These are phyloP conservation scores for Lojkania enalia DNA, from an alignment of 2,329 filamentous ascomycete species.

Conservation along the genomic window DNA sequence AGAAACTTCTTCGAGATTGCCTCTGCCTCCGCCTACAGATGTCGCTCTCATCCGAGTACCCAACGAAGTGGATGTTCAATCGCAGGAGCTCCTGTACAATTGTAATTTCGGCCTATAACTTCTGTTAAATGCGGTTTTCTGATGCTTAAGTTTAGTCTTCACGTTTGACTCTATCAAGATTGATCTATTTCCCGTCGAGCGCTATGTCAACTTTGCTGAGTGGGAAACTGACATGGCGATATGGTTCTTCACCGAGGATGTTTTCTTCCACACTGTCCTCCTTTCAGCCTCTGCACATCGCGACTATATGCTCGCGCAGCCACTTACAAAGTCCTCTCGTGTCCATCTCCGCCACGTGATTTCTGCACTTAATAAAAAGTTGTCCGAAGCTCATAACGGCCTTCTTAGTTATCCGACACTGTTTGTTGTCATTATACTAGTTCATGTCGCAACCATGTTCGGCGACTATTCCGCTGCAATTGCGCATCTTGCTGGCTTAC, in stretches of 20 bases:
- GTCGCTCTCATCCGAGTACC: too few species aligned
- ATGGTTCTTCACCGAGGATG: not conserved
- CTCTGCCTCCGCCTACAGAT: not conserved
- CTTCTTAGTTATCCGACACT: constrained; percentile 11
- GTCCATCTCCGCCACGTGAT: constrained; percentile 18
- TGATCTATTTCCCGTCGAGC: too few species aligned
- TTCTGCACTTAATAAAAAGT: constrained; percentile 9
- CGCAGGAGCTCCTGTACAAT: too few species aligned
- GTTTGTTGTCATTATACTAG: constrained; percentile 19
- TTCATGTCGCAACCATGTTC: constrained; percentile 14
- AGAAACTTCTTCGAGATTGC: not conserved
- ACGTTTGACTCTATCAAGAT: too few species aligned
- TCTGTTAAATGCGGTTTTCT: too few species aligned
- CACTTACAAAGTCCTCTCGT: constrained; percentile 9
- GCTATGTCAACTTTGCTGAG: too few species aligned
- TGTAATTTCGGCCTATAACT: too few species aligned
- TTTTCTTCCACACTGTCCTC: constrained; percentile 15
- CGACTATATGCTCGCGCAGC: constrained; percentile 12
- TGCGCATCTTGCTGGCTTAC: constrained; percentile 17
- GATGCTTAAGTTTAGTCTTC: too few species aligned
- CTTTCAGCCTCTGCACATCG: constrained; percentile 13
- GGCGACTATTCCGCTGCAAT: constrained; percentile 15
- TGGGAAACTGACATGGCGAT: too few species aligned
- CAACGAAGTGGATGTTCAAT: too few species aligned
- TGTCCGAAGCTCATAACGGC: constrained; percentile 7